Evolutionary conservation across 257 asterid genomes (phyloP), one percentile per base, ranked within the genome.

Genomic region (Cordia subcordata): DNA sequence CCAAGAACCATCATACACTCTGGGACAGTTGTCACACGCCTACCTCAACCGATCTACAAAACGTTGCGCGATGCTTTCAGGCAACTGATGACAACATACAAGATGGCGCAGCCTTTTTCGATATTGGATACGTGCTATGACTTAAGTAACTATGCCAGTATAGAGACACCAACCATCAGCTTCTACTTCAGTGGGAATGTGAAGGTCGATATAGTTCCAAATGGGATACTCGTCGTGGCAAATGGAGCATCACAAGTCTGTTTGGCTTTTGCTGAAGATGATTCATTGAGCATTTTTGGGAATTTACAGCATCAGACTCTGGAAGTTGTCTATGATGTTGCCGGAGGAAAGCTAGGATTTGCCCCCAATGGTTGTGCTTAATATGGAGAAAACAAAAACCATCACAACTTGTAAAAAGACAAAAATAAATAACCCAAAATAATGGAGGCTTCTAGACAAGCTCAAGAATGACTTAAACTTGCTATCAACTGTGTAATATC

Each of bases 1-100:
- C 70, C 78, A 0, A 89, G 95, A 6, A 77, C 76, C n/a, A 72
- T 86, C 8, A 78, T 89, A 35, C 96, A 90, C 70, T 90, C 97
- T 0, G 94, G 96, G 17, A 86, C 96, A 8, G 94, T 85, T 63
- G 74, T 84, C 27, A 84, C 96, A 0, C 80, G 92, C 6, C 80
- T 90, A 23, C 94, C 93, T 0, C 83, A 81, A 0, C 57, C 68
- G 0, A 87, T 83, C 22, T 89, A 91, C 74, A 15, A 51, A 8
- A 60, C 72, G 0, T 0, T 89, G 73, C 70, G 84, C 35, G 32
- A 73, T 0, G 70, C 68, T 0, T 90, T 90, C 68, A 71, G 47
- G 67, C 63, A 72, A 55, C 65, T 14, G 44, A 90, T 87, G 97
- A 13, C 55, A 0, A 72, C 55, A 54, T 84, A 84, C 64, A 73